phyloP scores from a whole-genome alignment of 2,329 filamentous ascomycete genomes.

The Aotearoamyces nothofagi region DNA sequence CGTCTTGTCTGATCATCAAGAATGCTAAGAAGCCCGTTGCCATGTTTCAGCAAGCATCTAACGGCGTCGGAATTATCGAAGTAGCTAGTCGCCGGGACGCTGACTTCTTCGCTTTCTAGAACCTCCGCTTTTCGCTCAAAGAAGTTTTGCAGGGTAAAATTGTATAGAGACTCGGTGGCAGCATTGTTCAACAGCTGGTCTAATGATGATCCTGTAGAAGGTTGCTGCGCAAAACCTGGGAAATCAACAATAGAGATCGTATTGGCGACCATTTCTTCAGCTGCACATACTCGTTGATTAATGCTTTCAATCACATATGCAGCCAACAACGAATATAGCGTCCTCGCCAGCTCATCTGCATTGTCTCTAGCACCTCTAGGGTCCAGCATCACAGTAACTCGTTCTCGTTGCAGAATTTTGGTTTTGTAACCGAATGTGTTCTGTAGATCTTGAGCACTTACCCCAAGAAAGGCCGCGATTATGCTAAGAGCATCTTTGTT shows the following conservation, averaged over 20 bases:
- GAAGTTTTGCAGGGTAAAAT: slow-evolving; percentile 86
- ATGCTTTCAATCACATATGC: slow-evolving; percentile 87
- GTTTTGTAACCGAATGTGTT: slow-evolving; percentile 88
- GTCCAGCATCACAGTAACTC: slow-evolving; percentile 97
- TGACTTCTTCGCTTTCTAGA: slow-evolving; percentile 86
- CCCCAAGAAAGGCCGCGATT: slow-evolving; percentile 87
- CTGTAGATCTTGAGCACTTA: slow-evolving; percentile 69
- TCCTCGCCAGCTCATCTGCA: slow-evolving; percentile 85
- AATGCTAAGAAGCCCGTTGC: slow-evolving; percentile 86
- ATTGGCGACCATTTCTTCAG: slow-evolving; percentile 80
- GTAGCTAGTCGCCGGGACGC: slow-evolving; percentile 81
- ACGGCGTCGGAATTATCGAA: slow-evolving; percentile 96
- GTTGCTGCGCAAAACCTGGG: slow-evolving; percentile 79
- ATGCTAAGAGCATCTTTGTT: slow-evolving; percentile 83
- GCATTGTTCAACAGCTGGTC: slow-evolving; percentile 94
- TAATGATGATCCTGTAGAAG: slow-evolving; percentile 69
- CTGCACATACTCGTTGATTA: slow-evolving; percentile 77
- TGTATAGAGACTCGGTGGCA: slow-evolving; percentile 82
- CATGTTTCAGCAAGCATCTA: slow-evolving; percentile 76
- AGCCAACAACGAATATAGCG: slow-evolving; percentile 84
- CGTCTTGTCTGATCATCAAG: slow-evolving; percentile 90
- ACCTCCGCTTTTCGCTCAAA: slow-evolving; percentile 90
- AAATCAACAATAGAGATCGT: slow-evolving; percentile 94
- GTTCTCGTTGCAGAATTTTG: slow-evolving; percentile 88
- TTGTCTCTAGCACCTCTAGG: slow-evolving; percentile 79